Evolutionary conservation across 345 rosid genomes (phyloP), one percentile per base, ranked within the genome.

Genomic region (Euclidium syriacum): DNA sequence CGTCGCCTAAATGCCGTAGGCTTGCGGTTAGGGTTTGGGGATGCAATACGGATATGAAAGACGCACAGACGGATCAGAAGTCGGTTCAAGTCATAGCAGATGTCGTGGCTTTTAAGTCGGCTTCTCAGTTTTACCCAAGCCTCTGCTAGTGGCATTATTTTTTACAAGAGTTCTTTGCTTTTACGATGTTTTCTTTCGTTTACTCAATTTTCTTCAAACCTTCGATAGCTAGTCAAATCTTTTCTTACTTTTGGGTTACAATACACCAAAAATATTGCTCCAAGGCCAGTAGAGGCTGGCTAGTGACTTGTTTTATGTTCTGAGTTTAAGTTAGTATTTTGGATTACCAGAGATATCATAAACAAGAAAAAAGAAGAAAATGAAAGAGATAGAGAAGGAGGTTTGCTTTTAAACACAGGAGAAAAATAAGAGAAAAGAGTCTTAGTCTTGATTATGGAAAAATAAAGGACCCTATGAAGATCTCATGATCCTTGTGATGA

Each of bases 21-120:
- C 83, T 94, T 60, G 82, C 79, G 5, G 75, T 94, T 53, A 81
- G 88, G 46, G 84, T 94, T 8, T 94, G 99, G 99, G 97, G 99
- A 64, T 90, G 97, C 85, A 80, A 94, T 64, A 58, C 83, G 0
- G 67, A 75, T 69, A 12, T 69, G 56, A 78, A 83, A 41, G 95
- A 81, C 42, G 61, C 62, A 14, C 72, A 77, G 58, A 67, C 29
- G n/a, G 68, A 62, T 15, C 14, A 42, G 36, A 74, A 73, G 53
- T 41, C 78, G 4, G 76, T 48, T 51, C 77, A 77, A 62, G 52
- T 62, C 55, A 84, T 94, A 15, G 18, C 73, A 30, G 90, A 94
- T 57, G 52, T 74, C 32, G 59, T 58, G 1, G 76, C 81, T 18
- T 81, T 85, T 67, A 94, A 90, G 84, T 44, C 39, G 49, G 81